These are phyloP conservation scores for Macrolepiota dolichaula DNA, from an alignment of 768 basidiomycete genomes.

Conservation along the genomic window DNA sequence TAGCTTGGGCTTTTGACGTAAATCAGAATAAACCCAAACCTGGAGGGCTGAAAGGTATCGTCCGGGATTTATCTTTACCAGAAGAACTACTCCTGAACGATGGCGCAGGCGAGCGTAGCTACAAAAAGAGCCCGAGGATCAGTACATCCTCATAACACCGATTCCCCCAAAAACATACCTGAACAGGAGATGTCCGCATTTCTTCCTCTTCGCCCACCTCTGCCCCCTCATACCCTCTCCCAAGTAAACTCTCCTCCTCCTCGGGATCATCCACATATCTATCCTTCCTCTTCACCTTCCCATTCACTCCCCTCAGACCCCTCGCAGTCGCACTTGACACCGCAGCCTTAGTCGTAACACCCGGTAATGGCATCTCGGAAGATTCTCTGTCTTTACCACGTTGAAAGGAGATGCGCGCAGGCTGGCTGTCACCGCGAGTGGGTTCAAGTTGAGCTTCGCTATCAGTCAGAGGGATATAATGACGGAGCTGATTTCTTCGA, in stretches of 20 bases:
- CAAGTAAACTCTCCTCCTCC: conserved; percentile 54
- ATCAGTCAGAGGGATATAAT: conserved; percentile 42
- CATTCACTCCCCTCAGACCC: conserved; percentile 23
- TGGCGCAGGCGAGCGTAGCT: conserved; percentile 21
- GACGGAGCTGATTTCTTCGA: conserved; percentile 46
- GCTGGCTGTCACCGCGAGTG: too few relatives aligned
- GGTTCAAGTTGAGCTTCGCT: conserved; percentile 4
- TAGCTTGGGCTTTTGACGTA: neutral
- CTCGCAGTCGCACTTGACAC: conserved; percentile 18
- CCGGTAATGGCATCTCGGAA: conserved; percentile 17
- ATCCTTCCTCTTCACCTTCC: conserved; percentile 46
- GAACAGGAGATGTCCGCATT: neutral
- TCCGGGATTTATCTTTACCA: conserved; percentile 69
- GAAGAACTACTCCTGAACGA: conserved; percentile 23
- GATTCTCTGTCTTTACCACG: conserved; percentile 13
- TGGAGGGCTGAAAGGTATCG: conserved; percentile 73
- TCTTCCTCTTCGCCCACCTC: conserved; percentile 23
- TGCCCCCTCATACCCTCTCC: conserved; percentile 33
- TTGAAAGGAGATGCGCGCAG: conserved; percentile 4
- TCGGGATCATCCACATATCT: conserved; percentile 62
- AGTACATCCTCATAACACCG: neutral
- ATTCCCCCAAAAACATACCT: conserved; percentile 17
- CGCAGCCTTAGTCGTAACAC: conserved; percentile 24
- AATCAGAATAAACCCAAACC: conserved; percentile 28
- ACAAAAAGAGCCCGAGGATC: neutral